Conservation (phyloP, 768 basidiomycete species). For the Psilocybe cyanescens region DNA sequence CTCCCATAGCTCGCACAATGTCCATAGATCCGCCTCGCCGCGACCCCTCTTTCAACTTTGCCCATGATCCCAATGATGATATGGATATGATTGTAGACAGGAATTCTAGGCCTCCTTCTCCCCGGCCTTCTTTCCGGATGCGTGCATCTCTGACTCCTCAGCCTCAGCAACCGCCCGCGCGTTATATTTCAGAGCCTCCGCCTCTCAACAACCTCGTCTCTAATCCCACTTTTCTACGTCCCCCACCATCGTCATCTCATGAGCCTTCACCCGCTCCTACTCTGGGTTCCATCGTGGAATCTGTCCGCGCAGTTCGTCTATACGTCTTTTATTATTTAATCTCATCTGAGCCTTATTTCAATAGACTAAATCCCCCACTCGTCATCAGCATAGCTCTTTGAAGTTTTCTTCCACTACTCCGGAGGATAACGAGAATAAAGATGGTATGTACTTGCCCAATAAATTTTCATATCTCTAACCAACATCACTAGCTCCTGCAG, state of each 20-base stretch:
- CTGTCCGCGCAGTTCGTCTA: conserved; percentile 55
- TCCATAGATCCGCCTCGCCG: conserved; percentile 70
- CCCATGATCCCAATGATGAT: conserved; percentile 28
- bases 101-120: conserved; percentile 53
- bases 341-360: neutral
- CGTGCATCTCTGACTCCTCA: conserved; percentile 76
- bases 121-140: conserved; percentile 60
- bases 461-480: conserved; percentile 6
- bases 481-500: conserved; percentile 50
- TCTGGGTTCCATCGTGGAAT: conserved; percentile 61
- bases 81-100: conserved; percentile 47
- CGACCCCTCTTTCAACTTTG: conserved; percentile 47
- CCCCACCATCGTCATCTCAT: conserved; percentile 48
- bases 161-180: conserved; percentile 37
- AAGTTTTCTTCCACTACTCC: conserved; percentile 46
- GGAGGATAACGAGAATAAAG: conserved; percentile 26
- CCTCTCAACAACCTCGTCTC: conserved; percentile 61
- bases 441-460: conserved; percentile 27
- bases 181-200: conserved; percentile 73
- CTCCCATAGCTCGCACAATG: conserved; percentile 60
- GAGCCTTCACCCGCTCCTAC: conserved; percentile 44
- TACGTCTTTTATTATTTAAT: conserved; percentile 6
- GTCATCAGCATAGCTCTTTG: conserved; percentile 58
- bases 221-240: conserved; percentile 73
- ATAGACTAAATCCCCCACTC: conserved; percentile 52